A percentile compares a stretch with the other conserved stretches of the same genome.
phyloP scores from a whole-genome alignment of 2,329 filamentous ascomycete genomes.

The Calonectria pseudoturangicola region DNA sequence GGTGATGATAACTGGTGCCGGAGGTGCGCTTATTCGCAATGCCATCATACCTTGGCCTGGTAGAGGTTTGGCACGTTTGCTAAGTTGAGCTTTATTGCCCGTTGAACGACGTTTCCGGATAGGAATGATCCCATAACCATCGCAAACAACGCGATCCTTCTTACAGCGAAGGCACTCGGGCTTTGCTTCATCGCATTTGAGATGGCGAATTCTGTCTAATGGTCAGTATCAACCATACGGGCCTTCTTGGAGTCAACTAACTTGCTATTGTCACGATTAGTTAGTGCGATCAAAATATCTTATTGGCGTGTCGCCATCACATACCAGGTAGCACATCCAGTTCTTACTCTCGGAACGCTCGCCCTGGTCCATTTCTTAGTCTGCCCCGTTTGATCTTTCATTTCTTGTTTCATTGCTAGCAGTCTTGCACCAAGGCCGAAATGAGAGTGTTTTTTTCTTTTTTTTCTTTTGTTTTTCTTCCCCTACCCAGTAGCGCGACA shows the following conservation, averaged over 20 bases:
- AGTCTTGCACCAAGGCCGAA: too few species aligned
- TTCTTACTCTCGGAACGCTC: not conserved
- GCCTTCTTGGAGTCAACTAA: not conserved
- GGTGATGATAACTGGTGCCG: not conserved
- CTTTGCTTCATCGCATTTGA: not conserved
- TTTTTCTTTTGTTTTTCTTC: too few species aligned
- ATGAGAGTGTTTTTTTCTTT: too few species aligned
- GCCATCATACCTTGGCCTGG: too few species aligned
- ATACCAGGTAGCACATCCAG: not conserved
- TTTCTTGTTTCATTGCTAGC: too few species aligned
- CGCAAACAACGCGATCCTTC: not conserved
- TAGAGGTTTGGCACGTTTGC: too few species aligned
- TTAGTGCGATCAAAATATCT: not conserved
- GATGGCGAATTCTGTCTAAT: not conserved
- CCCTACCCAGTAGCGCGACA: too few species aligned
- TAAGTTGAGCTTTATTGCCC: not conserved
- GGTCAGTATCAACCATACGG: not conserved
- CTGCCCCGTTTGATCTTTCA: too few species aligned
- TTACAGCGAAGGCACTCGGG: not conserved
- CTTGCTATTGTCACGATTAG: not conserved
- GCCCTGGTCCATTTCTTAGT: not conserved
- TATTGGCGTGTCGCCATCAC: not conserved
- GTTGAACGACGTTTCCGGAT: not conserved
- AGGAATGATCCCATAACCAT: not conserved
- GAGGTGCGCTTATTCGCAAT: not conserved